phyloP scores from a whole-genome alignment of 345 rosid species.

The Nasturtium officinale region DNA sequence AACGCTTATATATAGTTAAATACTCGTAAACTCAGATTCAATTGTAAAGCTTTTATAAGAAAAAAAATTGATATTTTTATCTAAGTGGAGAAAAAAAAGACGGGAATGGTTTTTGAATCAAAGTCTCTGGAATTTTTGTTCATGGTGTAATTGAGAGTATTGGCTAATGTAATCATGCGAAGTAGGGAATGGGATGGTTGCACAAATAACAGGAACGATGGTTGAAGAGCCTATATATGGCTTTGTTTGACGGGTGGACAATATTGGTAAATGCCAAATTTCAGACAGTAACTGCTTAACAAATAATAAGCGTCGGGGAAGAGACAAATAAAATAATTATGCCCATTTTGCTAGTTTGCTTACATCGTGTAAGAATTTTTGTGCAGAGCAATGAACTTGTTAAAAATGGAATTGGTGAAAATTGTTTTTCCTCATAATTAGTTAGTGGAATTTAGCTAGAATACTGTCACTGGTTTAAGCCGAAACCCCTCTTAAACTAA shows the following conservation, averaged over 20 bases:
- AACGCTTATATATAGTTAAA: background rate
- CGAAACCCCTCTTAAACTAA: too few species aligned
- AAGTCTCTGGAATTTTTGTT: background rate
- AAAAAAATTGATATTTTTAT: conserved; percentile 4
- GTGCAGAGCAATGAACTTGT: background rate
- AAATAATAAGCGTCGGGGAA: background rate
- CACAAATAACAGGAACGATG: conserved; percentile 4
- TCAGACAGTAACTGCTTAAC: background rate
- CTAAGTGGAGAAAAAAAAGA: background rate
- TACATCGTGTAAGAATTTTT: background rate
- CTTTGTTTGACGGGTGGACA: conserved; percentile 31
- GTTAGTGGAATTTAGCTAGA: background rate
- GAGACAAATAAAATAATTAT: background rate
- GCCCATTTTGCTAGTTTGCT: background rate
- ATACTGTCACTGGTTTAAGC: background rate
- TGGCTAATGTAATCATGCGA: background rate
- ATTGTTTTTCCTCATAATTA: background rate
- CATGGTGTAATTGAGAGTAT: background rate
- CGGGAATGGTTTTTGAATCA: background rate
- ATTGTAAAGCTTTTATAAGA: background rate
- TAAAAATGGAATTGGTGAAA: background rate
- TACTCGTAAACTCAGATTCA: background rate
- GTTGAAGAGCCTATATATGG: conserved; percentile 17
- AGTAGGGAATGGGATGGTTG: background rate
- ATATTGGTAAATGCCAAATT: conserved; percentile 25